Evolutionary conservation across 2,329 filamentous ascomycete genomes (phyloP), one percentile per base, ranked within the genome.

Genomic region (Penicillium sp.): DNA sequence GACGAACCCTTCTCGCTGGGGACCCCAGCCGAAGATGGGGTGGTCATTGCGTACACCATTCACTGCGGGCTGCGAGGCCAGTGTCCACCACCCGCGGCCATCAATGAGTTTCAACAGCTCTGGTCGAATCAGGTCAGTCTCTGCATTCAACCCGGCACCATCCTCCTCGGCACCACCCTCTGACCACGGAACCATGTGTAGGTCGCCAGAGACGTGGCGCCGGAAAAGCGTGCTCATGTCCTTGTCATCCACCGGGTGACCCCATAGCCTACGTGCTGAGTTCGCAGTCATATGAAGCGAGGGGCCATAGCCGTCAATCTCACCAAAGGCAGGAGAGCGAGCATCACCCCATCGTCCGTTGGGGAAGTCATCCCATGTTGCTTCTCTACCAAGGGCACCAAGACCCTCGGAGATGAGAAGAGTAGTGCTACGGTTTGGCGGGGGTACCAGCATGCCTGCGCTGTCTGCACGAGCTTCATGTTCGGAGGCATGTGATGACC

Each of bases 221-320:
- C 88, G 83, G 75, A 99, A 97, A 43, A 97, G 79, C 11, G 81
- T 77, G 64, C 85, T 91, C 65, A 99, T 89, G 68, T 97, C 91
- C 30, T 82, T 77, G 1, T 73, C 72, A 4, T 83, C 83, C 26
- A 82, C 84, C 0, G 94, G 94, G 56, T 88, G 81, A 22, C 90
- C 91, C 94, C 94, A 99, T 31, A 96, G 81, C 61, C 84, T 82
- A 61, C 93, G 84, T 12, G 94, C 94, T 69, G 92, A 87, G 2
- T 87, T 83, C n/a, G 90, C 85, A 0, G 89, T 90, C 70, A 97
- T 90, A 76, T 97, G 94, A 37, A 99, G 80, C 54, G 88, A 94
- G n/a, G 95, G 91, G 11, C 94, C 94, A 70, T 97, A 97, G n/a
- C 93, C 93, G 69, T 97, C 92, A 56, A 97, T 97, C 73, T 97